Evolutionary conservation across 176 grass and related monocot species (phyloP), one percentile per base, ranked within the genome.

Genomic region (Avena atlantica): DNA sequence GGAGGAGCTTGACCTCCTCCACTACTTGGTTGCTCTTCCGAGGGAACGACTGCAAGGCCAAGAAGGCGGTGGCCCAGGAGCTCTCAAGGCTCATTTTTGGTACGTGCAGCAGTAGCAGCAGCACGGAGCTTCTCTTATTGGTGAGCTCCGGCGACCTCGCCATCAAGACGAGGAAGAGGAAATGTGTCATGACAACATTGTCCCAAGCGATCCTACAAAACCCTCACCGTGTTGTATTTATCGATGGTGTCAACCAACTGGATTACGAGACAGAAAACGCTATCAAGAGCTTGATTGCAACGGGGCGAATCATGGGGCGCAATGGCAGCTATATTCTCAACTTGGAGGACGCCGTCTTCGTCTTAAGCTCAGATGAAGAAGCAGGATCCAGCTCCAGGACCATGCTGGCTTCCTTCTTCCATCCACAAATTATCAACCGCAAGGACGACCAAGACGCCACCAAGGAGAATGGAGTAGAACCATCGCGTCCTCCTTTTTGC

Each of bases 11-110:
- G 55, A 70, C 24, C 23, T 60, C 60, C 36, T 9, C 70, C 51
- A 78, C 92, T 9, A 90, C 95, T 6, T 97, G 90, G 85, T 63
- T 97, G 51, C 65, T 97, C 51, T 97, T 97, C 85, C 90, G 67
- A 36, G 95, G 95, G 15, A 53, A 16, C 4, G 90, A 97, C 37
- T 24, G 1, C 19, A 48, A 81, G 47, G 82, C 89, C 56, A 97
- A 94, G 86, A 49, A 81, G 52, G 51, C 60, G 12, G 64, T 97
- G 68, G 89, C 90, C 3, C 61, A 57, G 13, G 95, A 94, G 79
- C 91, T 97, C 16, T 89, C 92, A 1, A 89, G 63, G 47, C 84
- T 93, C 45, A 62, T 97, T 16, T 97, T 91, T 59, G 92, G 95
- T 48, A 91, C 90, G 1, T 72, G 69, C 74, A 81, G n/a, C n/a